Percentiles rank a stretch among this genome's conserved stretches.
phyloP scores from a whole-genome alignment of 306 rosid species.

The Gynostemma pentaphyllum region DNA sequence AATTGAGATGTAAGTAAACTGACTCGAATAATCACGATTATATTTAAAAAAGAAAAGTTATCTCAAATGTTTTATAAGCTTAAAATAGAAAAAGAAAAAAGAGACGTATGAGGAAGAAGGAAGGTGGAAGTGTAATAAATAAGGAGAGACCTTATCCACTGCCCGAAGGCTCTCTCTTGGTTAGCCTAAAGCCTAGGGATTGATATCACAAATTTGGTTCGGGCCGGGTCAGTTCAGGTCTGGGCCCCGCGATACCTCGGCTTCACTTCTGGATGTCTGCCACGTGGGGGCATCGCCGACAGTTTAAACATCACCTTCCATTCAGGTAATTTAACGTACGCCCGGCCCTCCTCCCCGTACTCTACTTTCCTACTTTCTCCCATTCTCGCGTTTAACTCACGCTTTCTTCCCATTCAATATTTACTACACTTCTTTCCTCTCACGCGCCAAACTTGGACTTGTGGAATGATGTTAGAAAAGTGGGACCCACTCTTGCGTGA shows the following conservation, averaged over 20 bases:
- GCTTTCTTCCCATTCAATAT: too few relatives aligned
- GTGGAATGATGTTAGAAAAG: too few relatives aligned
- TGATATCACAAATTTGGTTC: background rate
- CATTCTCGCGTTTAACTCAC: too few relatives aligned
- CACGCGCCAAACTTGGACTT: too few relatives aligned
- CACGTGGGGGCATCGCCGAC: constrained; percentile 26
- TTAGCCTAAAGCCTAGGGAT: constrained; percentile 46
- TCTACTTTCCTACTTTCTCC: background rate
- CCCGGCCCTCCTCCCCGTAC: background rate
- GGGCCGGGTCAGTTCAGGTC: background rate
- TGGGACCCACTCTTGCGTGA: too few relatives aligned
- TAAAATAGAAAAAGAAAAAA: background rate
- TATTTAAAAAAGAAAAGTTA: too few relatives aligned
- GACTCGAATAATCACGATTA: too few relatives aligned
- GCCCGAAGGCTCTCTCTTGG: constrained; percentile 3
- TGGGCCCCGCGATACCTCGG: constrained; percentile 4
- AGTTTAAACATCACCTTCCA: background rate
- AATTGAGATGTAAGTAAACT: too few relatives aligned
- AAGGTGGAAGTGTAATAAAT: constrained; percentile 4
- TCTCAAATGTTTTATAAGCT: too few relatives aligned
- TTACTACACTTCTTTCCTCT: too few relatives aligned
- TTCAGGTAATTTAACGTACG: background rate
- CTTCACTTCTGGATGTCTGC: constrained; percentile 24
- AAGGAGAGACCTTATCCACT: constrained; percentile 21
- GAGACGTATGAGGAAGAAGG: background rate